phyloP scores from a whole-genome alignment of 73 alveolate genomes.

The Stentor coeruleus region DNA sequence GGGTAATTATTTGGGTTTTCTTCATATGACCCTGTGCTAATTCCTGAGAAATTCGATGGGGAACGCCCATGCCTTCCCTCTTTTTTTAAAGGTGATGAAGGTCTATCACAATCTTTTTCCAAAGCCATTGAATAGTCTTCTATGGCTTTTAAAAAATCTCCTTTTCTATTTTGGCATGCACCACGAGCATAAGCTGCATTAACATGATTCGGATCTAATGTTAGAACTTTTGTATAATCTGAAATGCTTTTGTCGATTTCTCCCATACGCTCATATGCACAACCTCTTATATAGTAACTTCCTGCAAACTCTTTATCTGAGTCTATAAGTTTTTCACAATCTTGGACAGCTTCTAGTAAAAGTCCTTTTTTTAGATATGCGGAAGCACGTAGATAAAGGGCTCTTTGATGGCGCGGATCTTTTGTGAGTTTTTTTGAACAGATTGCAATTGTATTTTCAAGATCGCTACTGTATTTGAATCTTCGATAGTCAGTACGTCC shows the following conservation, averaged over 20 bases:
- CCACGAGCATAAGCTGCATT: constrained; percentile 95
- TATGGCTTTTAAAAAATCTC: constrained; percentile 91
- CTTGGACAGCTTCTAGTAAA: constrained; percentile 62
- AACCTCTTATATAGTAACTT: constrained; percentile 73
- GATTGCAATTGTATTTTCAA: constrained; percentile 65
- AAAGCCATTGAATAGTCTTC: constrained; percentile 96
- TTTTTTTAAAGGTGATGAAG: not conserved
- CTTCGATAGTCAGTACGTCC: not conserved
- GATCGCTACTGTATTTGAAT: constrained; percentile 36
- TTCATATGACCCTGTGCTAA: not conserved
- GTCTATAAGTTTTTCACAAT: constrained; percentile 62
- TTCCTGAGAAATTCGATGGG: constrained; percentile 6
- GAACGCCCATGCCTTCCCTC: not conserved
- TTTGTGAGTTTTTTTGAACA: constrained; percentile 61
- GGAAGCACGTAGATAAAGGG: constrained; percentile 63
- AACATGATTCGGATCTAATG: constrained; percentile 86
- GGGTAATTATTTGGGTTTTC: not conserved
- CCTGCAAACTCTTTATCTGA: constrained; percentile 70
- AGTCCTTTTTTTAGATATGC: constrained; percentile 52
- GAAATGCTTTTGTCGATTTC: constrained; percentile 79
- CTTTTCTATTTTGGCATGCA: constrained; percentile 93
- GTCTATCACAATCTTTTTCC: constrained; percentile 69
- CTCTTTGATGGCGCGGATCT: constrained; percentile 66
- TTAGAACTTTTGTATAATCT: constrained; percentile 82
- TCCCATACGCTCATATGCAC: constrained; percentile 73